Conservation (phyloP, 371 early-diverging fungal species). For the Phascolomyces articulosus region DNA sequence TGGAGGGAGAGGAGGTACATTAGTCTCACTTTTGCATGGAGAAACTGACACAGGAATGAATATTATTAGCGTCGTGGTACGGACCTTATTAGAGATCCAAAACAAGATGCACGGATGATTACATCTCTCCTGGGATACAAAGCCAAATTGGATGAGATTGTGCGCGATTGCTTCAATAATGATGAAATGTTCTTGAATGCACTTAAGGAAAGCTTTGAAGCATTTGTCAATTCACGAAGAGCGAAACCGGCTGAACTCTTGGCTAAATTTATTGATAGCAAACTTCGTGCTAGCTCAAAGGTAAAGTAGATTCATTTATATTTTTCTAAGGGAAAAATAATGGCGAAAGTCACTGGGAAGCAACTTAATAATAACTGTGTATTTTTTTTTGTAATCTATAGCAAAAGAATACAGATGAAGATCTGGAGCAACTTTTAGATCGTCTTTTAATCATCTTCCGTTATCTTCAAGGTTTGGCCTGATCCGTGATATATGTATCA, state of each 20-base stretch:
- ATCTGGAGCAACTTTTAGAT: constrained; percentile 70
- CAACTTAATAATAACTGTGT: background rate
- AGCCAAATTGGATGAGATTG: constrained; percentile 63
- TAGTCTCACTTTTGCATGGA: too few species aligned
- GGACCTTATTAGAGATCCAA: constrained; percentile 29
- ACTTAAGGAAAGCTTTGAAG: constrained; percentile 85
- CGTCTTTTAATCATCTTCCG: constrained; percentile 83
- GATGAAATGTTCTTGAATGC: constrained; percentile 65
- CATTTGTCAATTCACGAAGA: constrained; percentile 81
- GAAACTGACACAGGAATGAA: too few species aligned
- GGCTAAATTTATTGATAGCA: constrained; percentile 80
- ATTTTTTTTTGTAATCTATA: background rate
- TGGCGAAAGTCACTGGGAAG: too few species aligned
- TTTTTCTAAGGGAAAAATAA: too few species aligned
- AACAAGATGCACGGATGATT: constrained; percentile 54
- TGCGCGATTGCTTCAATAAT: constrained; percentile 62
- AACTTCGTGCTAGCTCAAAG: constrained; percentile 48
- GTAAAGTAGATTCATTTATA: too few species aligned
- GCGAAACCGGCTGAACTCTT: constrained; percentile 91
- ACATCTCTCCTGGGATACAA: constrained; percentile 72
- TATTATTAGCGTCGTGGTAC: constrained; percentile 25
- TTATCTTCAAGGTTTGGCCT: constrained; percentile 82
- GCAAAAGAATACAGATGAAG: constrained; percentile 59
- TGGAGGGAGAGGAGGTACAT: background rate
- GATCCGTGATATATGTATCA: background rate